Conservation (phyloP, 2,329 filamentous ascomycete species). For the Keithomyces neogunnii region DNA sequence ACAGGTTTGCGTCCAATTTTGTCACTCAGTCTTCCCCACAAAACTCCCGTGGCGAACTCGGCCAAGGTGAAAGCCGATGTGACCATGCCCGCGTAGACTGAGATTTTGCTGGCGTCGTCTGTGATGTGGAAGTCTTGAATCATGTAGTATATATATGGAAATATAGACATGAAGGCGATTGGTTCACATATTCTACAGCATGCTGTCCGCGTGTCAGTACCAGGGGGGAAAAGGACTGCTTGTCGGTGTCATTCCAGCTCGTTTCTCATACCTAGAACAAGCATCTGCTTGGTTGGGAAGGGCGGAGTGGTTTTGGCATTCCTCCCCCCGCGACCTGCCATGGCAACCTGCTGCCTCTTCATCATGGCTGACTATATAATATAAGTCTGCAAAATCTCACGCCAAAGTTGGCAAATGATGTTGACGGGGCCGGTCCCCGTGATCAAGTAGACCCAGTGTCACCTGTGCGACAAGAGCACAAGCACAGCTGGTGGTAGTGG, state of each 20-base stretch:
- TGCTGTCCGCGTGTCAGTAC: constrained; percentile 38
- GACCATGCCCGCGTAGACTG: constrained; percentile 90
- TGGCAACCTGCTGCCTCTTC: constrained; percentile 19
- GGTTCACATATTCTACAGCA: constrained; percentile 95
- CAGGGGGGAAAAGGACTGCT: background rate
- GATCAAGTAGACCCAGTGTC: background rate
- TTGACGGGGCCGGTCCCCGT: background rate
- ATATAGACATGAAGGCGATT: constrained; percentile 99
- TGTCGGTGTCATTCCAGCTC: background rate
- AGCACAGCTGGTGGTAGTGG: background rate
- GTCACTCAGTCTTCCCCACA: constrained; percentile 92
- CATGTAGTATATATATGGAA: constrained; percentile 98
- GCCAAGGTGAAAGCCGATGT: constrained; percentile 94
- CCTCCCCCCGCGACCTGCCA: constrained; percentile 15
- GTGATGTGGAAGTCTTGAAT: constrained; percentile 84
- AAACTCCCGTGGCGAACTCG: constrained; percentile 84
- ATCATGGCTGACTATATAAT: constrained; percentile 9
- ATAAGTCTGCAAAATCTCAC: background rate
- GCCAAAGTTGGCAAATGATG: constrained; percentile 7
- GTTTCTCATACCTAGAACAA: constrained; percentile 39
- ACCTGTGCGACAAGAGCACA: background rate
- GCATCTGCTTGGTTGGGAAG: constrained; percentile 38
- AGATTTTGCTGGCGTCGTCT: constrained; percentile 68
- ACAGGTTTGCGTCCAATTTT: constrained; percentile 88
- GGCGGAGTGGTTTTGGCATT: constrained; percentile 18